Conservation (phyloP, 2,329 filamentous ascomycete genomes). For the Aspergillus calidoustus region DNA sequence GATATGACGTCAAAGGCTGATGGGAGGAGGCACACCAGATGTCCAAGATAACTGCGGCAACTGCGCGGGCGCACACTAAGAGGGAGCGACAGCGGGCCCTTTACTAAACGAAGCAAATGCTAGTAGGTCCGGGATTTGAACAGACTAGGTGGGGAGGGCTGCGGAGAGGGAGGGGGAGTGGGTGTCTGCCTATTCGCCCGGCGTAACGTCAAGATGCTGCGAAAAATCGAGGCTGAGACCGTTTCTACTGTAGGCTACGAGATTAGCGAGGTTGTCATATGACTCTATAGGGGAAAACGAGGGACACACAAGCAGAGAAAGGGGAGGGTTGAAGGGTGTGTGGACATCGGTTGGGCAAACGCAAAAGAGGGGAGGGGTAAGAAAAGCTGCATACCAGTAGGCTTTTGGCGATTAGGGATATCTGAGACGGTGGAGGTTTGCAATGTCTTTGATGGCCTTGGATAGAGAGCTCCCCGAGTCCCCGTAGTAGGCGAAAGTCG, state of each 20-base stretch:
- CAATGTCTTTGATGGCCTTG: constrained; percentile 2
- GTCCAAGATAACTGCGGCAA: background rate
- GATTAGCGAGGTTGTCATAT: constrained; percentile 27
- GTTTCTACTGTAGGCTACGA: constrained; percentile 24
- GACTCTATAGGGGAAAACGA: constrained; percentile 15
- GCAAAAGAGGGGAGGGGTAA: background rate
- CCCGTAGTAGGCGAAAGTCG: background rate
- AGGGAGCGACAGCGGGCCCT: constrained; percentile 13
- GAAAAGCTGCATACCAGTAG: constrained; percentile 20
- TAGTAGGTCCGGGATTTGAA: constrained; percentile 14
- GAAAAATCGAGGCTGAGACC: constrained; percentile 22
- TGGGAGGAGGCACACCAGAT: background rate
- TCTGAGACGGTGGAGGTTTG: constrained; percentile 7
- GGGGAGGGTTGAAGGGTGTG: constrained; percentile 9
- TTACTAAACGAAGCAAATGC: constrained; percentile 21
- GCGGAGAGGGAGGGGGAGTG: constrained; percentile 22
- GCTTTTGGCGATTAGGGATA: constrained; percentile 4
- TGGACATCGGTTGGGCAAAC: constrained; percentile 11
- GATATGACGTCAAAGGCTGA: constrained; percentile 13
- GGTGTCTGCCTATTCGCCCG: constrained; percentile 11
- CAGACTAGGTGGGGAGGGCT: constrained; percentile 19
- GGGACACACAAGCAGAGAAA: constrained; percentile 12
- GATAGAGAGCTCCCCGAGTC: background rate
- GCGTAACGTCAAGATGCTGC: constrained; percentile 22
- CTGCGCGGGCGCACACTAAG: constrained; percentile 1